Percentiles rank a stretch among this genome's conserved stretches.
These are phyloP conservation scores for Fusarium illudens DNA, from an alignment of 2,329 filamentous ascomycete genomes.

Conservation along the genomic window DNA sequence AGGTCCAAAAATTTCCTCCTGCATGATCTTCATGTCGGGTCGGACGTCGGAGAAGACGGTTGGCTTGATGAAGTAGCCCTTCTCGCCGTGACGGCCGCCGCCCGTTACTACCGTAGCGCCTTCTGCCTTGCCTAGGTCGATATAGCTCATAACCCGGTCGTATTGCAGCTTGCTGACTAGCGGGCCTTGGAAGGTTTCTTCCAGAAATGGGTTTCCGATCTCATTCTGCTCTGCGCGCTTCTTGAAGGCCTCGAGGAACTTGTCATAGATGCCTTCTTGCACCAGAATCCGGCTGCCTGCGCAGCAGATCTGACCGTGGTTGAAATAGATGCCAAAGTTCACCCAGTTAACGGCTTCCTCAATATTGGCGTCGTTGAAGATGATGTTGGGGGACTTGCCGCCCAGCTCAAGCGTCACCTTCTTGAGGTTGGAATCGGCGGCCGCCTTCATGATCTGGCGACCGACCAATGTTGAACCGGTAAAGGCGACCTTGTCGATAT, in stretches of 20 bases:
- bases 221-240: slow-evolving; percentile 76
- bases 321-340: slow-evolving; percentile 74
- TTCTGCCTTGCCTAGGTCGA: slow-evolving; percentile 71
- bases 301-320: slow-evolving; percentile 73
- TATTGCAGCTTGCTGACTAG: slow-evolving; percentile 87
- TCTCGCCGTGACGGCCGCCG: slow-evolving; percentile 66
- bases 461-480: slow-evolving; percentile 80
- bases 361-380: slow-evolving; percentile 81
- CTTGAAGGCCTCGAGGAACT: slow-evolving; percentile 85
- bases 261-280: slow-evolving; percentile 86
- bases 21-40: slow-evolving; percentile 87
- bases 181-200: slow-evolving; percentile 85
- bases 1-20: slow-evolving; percentile 92
- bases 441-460: slow-evolving; percentile 81
- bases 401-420: slow-evolving; percentile 84
- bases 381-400: slow-evolving; percentile 82
- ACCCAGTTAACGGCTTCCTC: slow-evolving; percentile 81
- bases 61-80: slow-evolving; percentile 91
- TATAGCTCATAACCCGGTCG: slow-evolving; percentile 86
- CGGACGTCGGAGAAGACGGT: slow-evolving; percentile 88
- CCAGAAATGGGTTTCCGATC: slow-evolving; percentile 82
- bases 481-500: slow-evolving; percentile 84
- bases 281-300: slow-evolving; percentile 86
- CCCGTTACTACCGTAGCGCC: slow-evolving; percentile 68
- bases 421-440: slow-evolving; percentile 80